Percentiles rank a stretch among this genome's conserved stretches.
These are phyloP conservation scores for Cladosporium colombiae DNA, from an alignment of 2,329 filamentous ascomycete genomes.

Conservation along the genomic window DNA sequence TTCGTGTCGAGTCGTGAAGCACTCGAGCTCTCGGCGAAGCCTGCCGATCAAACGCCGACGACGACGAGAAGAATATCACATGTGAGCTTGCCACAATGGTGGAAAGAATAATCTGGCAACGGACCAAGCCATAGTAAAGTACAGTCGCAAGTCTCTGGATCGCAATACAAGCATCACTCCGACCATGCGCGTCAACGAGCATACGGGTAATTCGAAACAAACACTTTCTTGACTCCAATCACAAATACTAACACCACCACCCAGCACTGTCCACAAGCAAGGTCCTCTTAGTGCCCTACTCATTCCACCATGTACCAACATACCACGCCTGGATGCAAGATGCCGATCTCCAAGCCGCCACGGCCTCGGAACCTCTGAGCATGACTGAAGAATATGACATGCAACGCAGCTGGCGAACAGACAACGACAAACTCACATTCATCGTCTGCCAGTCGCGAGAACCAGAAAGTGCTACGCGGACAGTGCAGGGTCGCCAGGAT, in stretches of 20 bases:
- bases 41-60: conserved; percentile 3
- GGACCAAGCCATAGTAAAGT: neutral
- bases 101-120: neutral
- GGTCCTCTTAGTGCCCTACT: conserved; percentile 81
- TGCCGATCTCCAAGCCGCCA: conserved; percentile 75
- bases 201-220: conserved; percentile 32
- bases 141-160: neutral
- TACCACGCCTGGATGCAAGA: conserved; percentile 96
- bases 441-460: conserved; percentile 66
- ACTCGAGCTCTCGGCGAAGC: neutral
- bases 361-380: conserved; percentile 81
- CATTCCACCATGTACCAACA: conserved; percentile 72
- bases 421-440: conserved; percentile 87
- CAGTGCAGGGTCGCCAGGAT: conserved; percentile 36
- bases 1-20: neutral
- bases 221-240: neutral
- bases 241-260: neutral
- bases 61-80: neutral
- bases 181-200: conserved; percentile 46
- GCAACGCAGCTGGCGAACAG: conserved; percentile 81
- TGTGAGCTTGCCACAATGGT: neutral
- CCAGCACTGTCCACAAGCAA: conserved; percentile 52
- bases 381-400: conserved; percentile 85
- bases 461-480: neutral
- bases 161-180: neutral